phyloP scores from a whole-genome alignment of 768 basidiomycete species.

The Antrodiella citrinella region DNA sequence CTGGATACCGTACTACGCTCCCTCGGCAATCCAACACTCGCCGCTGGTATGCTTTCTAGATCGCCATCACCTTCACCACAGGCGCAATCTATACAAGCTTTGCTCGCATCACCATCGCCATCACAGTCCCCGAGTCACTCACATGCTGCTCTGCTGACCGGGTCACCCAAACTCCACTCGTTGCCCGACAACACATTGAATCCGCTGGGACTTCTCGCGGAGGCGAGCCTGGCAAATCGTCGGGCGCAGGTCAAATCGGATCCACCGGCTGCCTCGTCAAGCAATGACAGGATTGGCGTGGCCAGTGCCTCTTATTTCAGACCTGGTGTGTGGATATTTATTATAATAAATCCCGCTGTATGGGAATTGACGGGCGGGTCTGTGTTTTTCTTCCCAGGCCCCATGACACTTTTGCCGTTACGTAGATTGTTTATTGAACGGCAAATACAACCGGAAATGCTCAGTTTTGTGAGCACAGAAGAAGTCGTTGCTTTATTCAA shows the following conservation, averaged over 20 bases:
- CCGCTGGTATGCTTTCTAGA: constrained; percentile 73
- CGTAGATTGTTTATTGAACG: constrained; percentile 80
- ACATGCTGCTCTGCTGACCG: constrained; percentile 21
- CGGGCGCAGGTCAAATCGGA: constrained; percentile 37
- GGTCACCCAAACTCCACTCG: constrained; percentile 82
- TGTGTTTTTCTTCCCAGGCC: constrained; percentile 37
- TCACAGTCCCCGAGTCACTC: constrained; percentile 31
- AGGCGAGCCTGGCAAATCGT: constrained; percentile 76
- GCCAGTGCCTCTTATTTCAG: constrained; percentile 89
- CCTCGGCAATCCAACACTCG: constrained; percentile 75
- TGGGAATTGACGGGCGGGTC: neutral
- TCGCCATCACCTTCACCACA: constrained; percentile 65
- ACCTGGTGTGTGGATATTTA: constrained; percentile 48
- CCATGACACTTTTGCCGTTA: constrained; percentile 82
- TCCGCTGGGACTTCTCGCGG: constrained; percentile 86
- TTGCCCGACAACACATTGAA: constrained; percentile 90
- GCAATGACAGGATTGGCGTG: constrained; percentile 51
- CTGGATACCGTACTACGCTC: constrained; percentile 88
- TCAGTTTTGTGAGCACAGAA: constrained; percentile 75
- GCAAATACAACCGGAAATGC: constrained; percentile 89
- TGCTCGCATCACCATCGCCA: constrained; percentile 32
- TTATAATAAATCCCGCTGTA: neutral
- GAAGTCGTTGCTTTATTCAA: constrained; percentile 89
- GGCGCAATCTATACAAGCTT: constrained; percentile 42
- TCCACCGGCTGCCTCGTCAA: constrained; percentile 6